Evolutionary conservation across 345 rosid genomes (phyloP).

Genomic region (thale cress (Arabidopsis thaliana)): DNA sequence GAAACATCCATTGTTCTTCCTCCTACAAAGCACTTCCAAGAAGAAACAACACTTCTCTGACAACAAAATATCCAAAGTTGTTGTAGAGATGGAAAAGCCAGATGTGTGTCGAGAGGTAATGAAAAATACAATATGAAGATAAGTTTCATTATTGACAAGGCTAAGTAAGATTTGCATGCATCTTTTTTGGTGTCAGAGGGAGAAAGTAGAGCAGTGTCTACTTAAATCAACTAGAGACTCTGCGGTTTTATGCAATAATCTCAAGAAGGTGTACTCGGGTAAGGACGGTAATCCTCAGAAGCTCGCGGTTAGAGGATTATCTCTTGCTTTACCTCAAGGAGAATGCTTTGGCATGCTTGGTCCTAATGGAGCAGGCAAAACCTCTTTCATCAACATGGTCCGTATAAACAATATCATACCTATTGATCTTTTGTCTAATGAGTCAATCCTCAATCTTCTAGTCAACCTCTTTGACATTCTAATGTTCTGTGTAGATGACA

Average conservation of each 20-base stretch:
- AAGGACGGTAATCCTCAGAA: constrained; percentile 88
- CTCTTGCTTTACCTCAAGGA: constrained; percentile 88
- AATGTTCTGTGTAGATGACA: constrained; percentile 66
- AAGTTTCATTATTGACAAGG: constrained; percentile 1
- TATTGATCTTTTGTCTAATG: not conserved
- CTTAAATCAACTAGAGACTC: constrained; percentile 58
- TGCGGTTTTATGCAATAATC: constrained; percentile 69
- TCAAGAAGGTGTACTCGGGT: constrained; percentile 79
- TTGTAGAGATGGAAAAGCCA: constrained; percentile 74
- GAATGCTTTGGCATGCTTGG: constrained; percentile 99
- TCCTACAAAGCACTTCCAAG: constrained; percentile 52
- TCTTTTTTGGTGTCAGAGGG: constrained; percentile 57
- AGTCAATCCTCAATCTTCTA: not conserved
- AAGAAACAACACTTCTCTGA: constrained; percentile 42
- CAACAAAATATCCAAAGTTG: constrained; percentile 73
- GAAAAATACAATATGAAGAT: constrained; percentile 1
- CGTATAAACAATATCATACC: constrained; percentile 15
- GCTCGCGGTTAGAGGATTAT: constrained; percentile 83
- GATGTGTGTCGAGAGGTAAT: constrained; percentile 92
- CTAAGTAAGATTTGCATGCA: constrained; percentile 7
- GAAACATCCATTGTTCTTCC: constrained; percentile 66
- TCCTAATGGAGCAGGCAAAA: constrained; percentile 98
- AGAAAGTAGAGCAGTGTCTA: constrained; percentile 76
- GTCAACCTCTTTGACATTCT: not conserved
- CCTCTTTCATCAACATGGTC: constrained; percentile 94